A percentile compares a stretch with the other conserved stretches of the same genome.
Conservation (phyloP, 73 alveolate species). For the Paramecium sonneborni region DNA sequence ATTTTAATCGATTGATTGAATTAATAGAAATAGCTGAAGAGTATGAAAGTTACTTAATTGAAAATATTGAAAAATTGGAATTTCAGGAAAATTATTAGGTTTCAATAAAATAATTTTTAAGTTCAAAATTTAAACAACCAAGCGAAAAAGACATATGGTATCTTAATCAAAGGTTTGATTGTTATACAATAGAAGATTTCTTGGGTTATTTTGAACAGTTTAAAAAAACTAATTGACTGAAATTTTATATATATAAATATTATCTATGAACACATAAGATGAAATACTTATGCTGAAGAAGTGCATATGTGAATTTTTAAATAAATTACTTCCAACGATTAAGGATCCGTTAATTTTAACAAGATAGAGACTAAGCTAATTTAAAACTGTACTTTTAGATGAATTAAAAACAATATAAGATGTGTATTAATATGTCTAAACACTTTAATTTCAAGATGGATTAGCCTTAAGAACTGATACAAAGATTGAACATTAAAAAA, state of each 20-base stretch:
- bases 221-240: background rate
- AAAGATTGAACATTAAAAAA: background rate
- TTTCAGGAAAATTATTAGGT: background rate
- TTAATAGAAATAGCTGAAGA: constrained; percentile 11
- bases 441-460: background rate
- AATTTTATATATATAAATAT: constrained; percentile 10
- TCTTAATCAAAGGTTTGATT: constrained; percentile 31
- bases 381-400: constrained; percentile 5
- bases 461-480: background rate
- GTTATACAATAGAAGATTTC: background rate
- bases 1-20: background rate
- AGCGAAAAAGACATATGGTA: constrained; percentile 47
- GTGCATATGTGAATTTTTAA: constrained; percentile 38
- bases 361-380: background rate
- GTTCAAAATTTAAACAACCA: background rate
- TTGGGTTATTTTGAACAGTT: background rate
- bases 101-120: background rate
- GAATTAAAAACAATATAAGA: constrained; percentile 18
- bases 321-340: constrained; percentile 21
- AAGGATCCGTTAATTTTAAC: constrained; percentile 30
- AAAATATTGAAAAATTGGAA: background rate
- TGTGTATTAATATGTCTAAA: background rate
- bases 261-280: background rate
- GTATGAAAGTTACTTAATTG: background rate
- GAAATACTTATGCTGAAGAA: background rate